These are phyloP conservation scores for Viscum album DNA, from an alignment of 177 flowering plant species.

Conservation along the genomic window DNA sequence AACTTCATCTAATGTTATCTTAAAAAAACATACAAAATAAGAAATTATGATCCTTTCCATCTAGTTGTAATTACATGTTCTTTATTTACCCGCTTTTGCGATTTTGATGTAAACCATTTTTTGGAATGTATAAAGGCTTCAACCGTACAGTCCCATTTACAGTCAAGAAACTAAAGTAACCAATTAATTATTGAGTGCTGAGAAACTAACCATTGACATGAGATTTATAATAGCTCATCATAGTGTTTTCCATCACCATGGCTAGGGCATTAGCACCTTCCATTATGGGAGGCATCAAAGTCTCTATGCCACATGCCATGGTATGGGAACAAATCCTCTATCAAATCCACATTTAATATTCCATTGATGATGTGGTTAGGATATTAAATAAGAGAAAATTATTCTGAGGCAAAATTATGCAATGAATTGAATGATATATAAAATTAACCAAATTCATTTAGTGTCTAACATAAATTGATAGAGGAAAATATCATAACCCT, in stretches of 20 bases:
- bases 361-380: too few species aligned
- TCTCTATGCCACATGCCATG: not conserved
- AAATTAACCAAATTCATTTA: too few species aligned
- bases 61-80: too few species aligned
- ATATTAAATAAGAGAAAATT: too few species aligned
- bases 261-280: not conserved
- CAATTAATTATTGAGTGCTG: not conserved
- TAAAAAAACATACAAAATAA: too few species aligned
- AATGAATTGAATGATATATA: too few species aligned
- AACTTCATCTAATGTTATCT: constrained; percentile 35
- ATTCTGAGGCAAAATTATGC: too few species aligned
- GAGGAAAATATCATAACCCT: too few species aligned
- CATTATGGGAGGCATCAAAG: not conserved
- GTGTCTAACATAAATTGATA: too few species aligned
- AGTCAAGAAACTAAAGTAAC: not conserved
- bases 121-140: not conserved
- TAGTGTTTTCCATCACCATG: not conserved
- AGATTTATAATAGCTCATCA: not conserved
- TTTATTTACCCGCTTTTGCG: not conserved
- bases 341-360: too few species aligned
- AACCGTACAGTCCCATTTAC: not conserved
- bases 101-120: not conserved
- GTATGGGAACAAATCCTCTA: too few species aligned
- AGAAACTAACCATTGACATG: not conserved
- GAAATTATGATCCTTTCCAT: too few species aligned